Percentiles rank a stretch among this genome's conserved stretches.
Evolutionary conservation across 2,329 filamentous ascomycete species (phyloP).

Genomic region (Thelonectria rubi): DNA sequence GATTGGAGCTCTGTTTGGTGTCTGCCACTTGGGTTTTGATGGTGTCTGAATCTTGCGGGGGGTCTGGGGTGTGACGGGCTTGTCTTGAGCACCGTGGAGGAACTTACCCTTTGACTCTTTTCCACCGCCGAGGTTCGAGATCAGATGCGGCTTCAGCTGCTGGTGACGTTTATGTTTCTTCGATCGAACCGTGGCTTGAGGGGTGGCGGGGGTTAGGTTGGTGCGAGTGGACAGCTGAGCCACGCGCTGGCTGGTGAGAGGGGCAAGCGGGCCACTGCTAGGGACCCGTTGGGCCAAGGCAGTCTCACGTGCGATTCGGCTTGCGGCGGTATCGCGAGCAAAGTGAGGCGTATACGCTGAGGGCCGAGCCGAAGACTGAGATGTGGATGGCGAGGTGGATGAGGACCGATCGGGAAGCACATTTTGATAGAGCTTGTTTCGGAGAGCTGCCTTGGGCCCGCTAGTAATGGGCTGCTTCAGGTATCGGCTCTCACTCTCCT

Average conservation of each 20-base stretch:
- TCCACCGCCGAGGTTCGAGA: slow-evolving; percentile 79
- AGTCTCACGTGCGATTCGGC: slow-evolving; percentile 71
- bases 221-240: slow-evolving; percentile 61
- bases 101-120: slow-evolving; percentile 82
- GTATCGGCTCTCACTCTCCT: slow-evolving; percentile 80
- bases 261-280: slow-evolving; percentile 61
- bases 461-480: slow-evolving; percentile 79
- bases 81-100: too few relatives aligned
- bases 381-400: slow-evolving; percentile 62
- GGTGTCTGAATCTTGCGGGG: background rate
- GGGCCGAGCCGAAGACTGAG: slow-evolving; percentile 63
- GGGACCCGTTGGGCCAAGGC: slow-evolving; percentile 67
- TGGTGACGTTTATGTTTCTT: slow-evolving; percentile 69
- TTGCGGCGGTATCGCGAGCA: slow-evolving; percentile 71
- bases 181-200: slow-evolving; percentile 56
- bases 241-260: slow-evolving; percentile 64
- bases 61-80: background rate
- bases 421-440: slow-evolving; percentile 66
- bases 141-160: slow-evolving; percentile 84
- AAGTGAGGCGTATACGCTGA: slow-evolving; percentile 61
- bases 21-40: background rate
- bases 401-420: slow-evolving; percentile 62
- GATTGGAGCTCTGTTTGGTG: background rate
- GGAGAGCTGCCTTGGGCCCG: slow-evolving; percentile 70
- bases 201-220: slow-evolving; percentile 54